These are phyloP conservation scores for Suhomyces terraborum DNA, from an alignment of 1,139 yeast genomes.

Conservation along the genomic window DNA sequence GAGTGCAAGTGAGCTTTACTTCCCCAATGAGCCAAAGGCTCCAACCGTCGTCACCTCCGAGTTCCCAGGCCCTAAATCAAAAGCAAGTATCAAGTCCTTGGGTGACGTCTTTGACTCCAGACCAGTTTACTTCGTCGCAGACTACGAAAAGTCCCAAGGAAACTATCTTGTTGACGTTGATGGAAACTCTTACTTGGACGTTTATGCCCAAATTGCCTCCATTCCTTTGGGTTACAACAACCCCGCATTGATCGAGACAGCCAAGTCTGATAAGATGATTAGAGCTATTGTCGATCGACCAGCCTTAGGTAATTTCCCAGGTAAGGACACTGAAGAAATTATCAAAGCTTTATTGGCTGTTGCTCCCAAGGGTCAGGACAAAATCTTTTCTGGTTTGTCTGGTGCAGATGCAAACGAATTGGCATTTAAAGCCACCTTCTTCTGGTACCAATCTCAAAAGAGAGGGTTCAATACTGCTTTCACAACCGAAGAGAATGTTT, in stretches of 20 bases:
- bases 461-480: slow-evolving; percentile 55
- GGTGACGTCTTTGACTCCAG: slow-evolving; percentile 62
- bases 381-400: slow-evolving; percentile 73
- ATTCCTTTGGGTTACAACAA: slow-evolving; percentile 80
- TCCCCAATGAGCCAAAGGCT: slow-evolving; percentile 65
- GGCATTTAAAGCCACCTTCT: slow-evolving; percentile 82
- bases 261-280: slow-evolving; percentile 64
- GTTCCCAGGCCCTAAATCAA: slow-evolving; percentile 67
- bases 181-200: slow-evolving; percentile 68
- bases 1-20: slow-evolving; percentile 55
- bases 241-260: slow-evolving; percentile 64
- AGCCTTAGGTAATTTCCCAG: slow-evolving; percentile 76
- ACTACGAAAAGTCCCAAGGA: slow-evolving; percentile 67
- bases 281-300: slow-evolving; percentile 75
- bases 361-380: slow-evolving; percentile 71
- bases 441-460: slow-evolving; percentile 66
- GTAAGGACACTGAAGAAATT: slow-evolving; percentile 59
- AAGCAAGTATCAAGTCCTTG: slow-evolving; percentile 48
- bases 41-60: slow-evolving; percentile 54
- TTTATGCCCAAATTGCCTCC: slow-evolving; percentile 77
- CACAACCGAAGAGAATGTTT: slow-evolving; percentile 57
- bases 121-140: slow-evolving; percentile 68
- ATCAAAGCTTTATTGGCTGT: slow-evolving; percentile 57
- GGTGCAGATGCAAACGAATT: slow-evolving; percentile 87
- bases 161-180: slow-evolving; percentile 74